Evolutionary conservation across 257 asterid species (phyloP).

Genomic region (Phtheirospermum japonicum): DNA sequence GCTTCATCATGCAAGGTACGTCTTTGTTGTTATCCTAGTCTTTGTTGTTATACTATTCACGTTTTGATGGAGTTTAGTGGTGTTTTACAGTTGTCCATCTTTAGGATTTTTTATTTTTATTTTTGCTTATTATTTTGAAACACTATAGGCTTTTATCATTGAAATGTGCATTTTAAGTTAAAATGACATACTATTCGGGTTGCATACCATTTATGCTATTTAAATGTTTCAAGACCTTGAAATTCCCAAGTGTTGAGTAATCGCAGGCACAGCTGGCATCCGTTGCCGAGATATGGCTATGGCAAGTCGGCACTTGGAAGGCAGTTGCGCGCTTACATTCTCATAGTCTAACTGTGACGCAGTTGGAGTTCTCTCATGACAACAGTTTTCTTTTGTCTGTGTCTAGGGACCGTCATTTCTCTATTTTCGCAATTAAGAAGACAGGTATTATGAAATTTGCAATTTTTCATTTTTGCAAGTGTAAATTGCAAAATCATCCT

Average conservation of each 20-base stretch:
- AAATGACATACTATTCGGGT: not conserved
- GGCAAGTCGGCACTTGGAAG: slow-evolving; percentile 95
- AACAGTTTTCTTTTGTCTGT: slow-evolving; percentile 71
- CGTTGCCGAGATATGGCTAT: slow-evolving; percentile 91
- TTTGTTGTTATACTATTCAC: no score
- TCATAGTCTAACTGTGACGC: slow-evolving; percentile 89
- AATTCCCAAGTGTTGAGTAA: not conserved
- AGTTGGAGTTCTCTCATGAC: slow-evolving; percentile 85
- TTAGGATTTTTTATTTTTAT: no score
- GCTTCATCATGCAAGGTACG: slow-evolving; percentile 98
- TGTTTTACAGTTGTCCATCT: no score
- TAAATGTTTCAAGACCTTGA: not conserved
- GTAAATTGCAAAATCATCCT: not conserved
- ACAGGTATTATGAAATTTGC: slow-evolving; percentile 40
- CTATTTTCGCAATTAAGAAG: slow-evolving; percentile 62
- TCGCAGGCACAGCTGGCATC: slow-evolving; percentile 90
- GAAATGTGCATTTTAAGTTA: not conserved
- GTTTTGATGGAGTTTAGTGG: no score
- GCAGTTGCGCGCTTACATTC: slow-evolving; percentile 81
- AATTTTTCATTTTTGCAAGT: slow-evolving; percentile 11
- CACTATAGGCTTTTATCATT: no score
- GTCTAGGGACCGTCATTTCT: slow-evolving; percentile 92
- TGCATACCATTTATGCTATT: not conserved
- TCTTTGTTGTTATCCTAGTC: no score
- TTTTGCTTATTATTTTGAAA: no score